These are phyloP conservation scores for Russula earlei DNA, from an alignment of 768 basidiomycete species.

Conservation along the genomic window DNA sequence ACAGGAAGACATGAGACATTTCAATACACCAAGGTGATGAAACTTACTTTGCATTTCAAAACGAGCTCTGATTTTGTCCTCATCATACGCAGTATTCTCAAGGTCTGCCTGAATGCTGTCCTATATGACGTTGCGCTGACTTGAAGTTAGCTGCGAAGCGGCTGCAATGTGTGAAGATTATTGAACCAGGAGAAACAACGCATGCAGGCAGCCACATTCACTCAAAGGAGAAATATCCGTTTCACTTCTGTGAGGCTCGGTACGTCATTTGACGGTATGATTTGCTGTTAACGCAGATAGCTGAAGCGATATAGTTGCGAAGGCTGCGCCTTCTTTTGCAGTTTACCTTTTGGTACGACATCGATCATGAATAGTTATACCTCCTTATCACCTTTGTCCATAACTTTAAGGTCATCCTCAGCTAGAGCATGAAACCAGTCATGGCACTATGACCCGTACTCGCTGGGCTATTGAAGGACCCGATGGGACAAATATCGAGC, in stretches of 20 bases:
- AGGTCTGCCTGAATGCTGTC: conserved; percentile 26
- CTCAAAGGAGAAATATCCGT: conserved; percentile 33
- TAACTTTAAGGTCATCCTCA: conserved; percentile 42
- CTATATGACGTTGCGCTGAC: neutral
- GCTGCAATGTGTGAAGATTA: conserved; percentile 39
- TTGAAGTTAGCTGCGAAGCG: conserved; percentile 37
- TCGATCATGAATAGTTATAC: neutral
- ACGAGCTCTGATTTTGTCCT: neutral
- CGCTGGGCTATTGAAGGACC: conserved; percentile 49
- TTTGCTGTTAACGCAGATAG: neutral
- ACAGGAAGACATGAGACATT: conserved; percentile 51
- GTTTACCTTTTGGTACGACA: conserved; percentile 39
- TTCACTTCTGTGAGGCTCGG: conserved; percentile 49
- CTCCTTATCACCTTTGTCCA: neutral
- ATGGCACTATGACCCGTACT: conserved; percentile 54
- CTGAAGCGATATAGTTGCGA: conserved; percentile 34
- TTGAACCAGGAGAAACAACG: conserved; percentile 33
- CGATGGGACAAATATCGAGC: conserved; percentile 39
- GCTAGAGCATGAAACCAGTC: conserved; percentile 50
- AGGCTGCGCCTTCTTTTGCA: conserved; percentile 51
- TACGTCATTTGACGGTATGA: conserved; percentile 19
- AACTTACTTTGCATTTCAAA: neutral
- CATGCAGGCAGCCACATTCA: conserved; percentile 45
- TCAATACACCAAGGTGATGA: conserved; percentile 50
- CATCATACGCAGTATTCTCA: conserved; percentile 39